Percentiles rank a stretch among this genome's conserved stretches.
These are phyloP conservation scores for Penicillium cosmopolitanum DNA, from an alignment of 495 filamentous ascomycete species.

Conservation along the genomic window DNA sequence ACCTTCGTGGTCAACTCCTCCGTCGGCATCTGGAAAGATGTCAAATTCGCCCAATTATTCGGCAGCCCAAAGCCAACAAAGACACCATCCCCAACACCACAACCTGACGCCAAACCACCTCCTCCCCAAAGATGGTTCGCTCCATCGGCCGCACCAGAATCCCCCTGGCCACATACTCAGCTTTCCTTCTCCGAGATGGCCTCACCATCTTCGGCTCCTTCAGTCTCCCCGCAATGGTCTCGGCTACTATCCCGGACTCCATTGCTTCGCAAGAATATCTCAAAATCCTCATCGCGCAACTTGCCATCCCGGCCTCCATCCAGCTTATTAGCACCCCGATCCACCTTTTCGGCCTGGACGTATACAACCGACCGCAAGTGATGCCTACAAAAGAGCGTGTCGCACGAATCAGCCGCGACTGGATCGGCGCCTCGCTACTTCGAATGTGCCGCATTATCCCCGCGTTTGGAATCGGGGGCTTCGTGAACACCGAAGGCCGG, in stretches of 20 bases:
- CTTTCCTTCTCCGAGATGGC: slow-evolving; percentile 80
- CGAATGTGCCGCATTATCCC: slow-evolving; percentile 85
- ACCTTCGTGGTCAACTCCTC: slow-evolving; percentile 47
- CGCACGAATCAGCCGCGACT: slow-evolving; percentile 69
- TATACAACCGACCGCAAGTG: slow-evolving; percentile 69
- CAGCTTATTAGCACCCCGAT: slow-evolving; percentile 82
- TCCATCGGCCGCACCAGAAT: slow-evolving; percentile 55
- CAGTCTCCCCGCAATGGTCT: slow-evolving; percentile 65
- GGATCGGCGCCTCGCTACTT: slow-evolving; percentile 69
- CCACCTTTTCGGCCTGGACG: slow-evolving; percentile 81
- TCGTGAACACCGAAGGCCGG: slow-evolving; percentile 69
- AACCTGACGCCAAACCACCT: slow-evolving; percentile 40
- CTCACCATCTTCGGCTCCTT: slow-evolving; percentile 89
- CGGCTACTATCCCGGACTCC: slow-evolving; percentile 39
- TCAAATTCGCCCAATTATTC: slow-evolving; percentile 49
- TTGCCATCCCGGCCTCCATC: slow-evolving; percentile 74
- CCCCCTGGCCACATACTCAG: slow-evolving; percentile 46
- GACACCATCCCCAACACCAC: slow-evolving; percentile 1
- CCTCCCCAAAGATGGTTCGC: slow-evolving; percentile 33
- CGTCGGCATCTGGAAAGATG: slow-evolving; percentile 51
- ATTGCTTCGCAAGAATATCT: slow-evolving; percentile 39
- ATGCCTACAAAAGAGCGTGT: slow-evolving; percentile 58
- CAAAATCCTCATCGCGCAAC: slow-evolving; percentile 64
- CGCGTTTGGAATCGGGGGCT: slow-evolving; percentile 87
- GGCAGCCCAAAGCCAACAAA: slow-evolving; percentile 32